Evolutionary conservation across 148 eudicot species (phyloP), one percentile per base, ranked within the genome.

Genomic region (Talinum fruticosum): DNA sequence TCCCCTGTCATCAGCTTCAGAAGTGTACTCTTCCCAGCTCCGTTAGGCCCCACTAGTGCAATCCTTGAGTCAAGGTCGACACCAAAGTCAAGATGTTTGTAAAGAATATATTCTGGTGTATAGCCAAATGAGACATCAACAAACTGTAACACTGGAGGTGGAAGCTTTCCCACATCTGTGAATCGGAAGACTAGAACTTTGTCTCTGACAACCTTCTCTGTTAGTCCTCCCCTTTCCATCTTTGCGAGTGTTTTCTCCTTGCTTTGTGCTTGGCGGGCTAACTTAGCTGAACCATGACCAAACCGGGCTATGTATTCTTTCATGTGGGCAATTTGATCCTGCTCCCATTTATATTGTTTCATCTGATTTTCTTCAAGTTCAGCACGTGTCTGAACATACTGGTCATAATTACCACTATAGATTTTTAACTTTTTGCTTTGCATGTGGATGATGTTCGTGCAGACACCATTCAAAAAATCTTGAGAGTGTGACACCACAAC

Each of bases 1-100:
- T 95, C 97, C 79, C 99, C 97, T n/a, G 97, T 95, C 99, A 95
- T 95, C 86, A 93, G 93, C 90, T 93, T 95, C 79, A 95, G 89
- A 71, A 95, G 89, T 19, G 99, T 95, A 80, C 99, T 95, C 87
- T 95, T 93, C 28, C 97, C 97, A 79, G 99, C 99, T 75, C 97
- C 99, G 79, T 95, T 92, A 77, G 99, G 99, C 14, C 99, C 99
- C 69, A 95, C 99, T 71, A 95, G 75, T 36, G 99, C 99, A 18
- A 95, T 87, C 70, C 99, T 83, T 1, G 97, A 95, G 83, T 92
- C 97, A 33, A 95, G 90, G 74, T 95, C 99, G 2, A 96, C 99
- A 32, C 99, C 99, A 82, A 95, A 95, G 73, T 95, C 97, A 3
- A 95, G 80, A 79, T 85, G 83, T 79, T 83, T 93, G 92, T 92